Evolutionary conservation across 352 stramenopile genomes (phyloP), one percentile per base, ranked within the genome.

Genomic region (Globisporangium irregulare): DNA sequence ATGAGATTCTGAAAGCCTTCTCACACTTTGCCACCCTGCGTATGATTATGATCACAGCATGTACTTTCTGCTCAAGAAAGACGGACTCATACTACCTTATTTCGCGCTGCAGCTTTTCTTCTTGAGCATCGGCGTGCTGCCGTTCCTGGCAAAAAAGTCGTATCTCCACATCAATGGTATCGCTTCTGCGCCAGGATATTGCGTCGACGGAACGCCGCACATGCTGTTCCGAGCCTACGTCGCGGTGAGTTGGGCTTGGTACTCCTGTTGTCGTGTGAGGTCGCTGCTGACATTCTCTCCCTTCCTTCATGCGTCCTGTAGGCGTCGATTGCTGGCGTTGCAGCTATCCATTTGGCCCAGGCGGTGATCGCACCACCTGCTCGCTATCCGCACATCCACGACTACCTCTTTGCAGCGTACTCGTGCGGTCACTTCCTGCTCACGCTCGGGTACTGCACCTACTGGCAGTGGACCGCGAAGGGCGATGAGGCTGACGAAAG

Each of bases 61-160:
- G 85, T 94, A 81, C 69, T 96, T 94, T 57, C 62, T 96, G 9
- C 75, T 96, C 8, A 80, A 88, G 67, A 96, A 96, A 65, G 88
- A 96, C 66, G 84, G 82, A 4, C 73, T 93, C 6, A 46, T 84
- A 6, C 56, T 96, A 60, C 85, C 84, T 32, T 96, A 96, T 68
- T 60, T 89, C 8, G 84, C 90, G 1, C 64, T 92, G 10, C 75
- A 91, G 59, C 57, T 81, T 6, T 32, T 83, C 18, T 92, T 84
- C 61, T 73, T 80, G 24, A 57, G 55, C 51, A 63, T 91, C 3
- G 84, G 72, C 8, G 78, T 94, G 41, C 9, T 68, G 27, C 82
- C 84, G 20, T 84, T 80, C 58, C 60, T 89, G 2, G 60, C 60
- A n/a, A 68, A 65, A 34, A 59, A 62, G 9, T 82, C 77, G 46